Evolutionary conservation across 2,329 filamentous ascomycete genomes (phyloP).

Genomic region (Apiospora malaysiana): DNA sequence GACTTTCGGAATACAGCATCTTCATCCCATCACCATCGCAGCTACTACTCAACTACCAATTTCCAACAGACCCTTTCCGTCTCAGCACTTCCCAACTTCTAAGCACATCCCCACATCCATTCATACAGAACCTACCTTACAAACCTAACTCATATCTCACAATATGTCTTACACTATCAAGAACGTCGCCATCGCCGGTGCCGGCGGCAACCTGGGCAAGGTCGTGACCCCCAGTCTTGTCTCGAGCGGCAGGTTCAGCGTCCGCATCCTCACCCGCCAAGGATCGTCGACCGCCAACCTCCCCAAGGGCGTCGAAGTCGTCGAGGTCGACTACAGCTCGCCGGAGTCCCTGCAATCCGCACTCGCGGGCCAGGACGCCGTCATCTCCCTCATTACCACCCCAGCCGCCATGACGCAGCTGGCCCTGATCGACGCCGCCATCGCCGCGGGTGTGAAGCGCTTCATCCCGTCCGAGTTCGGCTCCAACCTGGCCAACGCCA

Average conservation of each 20-base stretch:
- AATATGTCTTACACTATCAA: constrained; percentile 18
- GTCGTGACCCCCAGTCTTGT: constrained; percentile 44
- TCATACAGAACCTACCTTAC: too few species aligned
- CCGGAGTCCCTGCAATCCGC: constrained; percentile 53
- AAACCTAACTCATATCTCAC: neutral
- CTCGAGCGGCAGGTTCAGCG: constrained; percentile 45
- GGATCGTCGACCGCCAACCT: constrained; percentile 42
- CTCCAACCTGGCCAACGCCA: constrained; percentile 37
- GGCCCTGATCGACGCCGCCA: constrained; percentile 62
- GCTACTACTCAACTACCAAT: neutral
- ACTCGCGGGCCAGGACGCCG: constrained; percentile 61
- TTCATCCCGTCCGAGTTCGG: constrained; percentile 67
- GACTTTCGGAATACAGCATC: neutral
- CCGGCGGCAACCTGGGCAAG: constrained; percentile 41
- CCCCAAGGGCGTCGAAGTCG: constrained; percentile 45
- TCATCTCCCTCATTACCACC: constrained; percentile 53
- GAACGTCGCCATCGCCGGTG: constrained; percentile 25
- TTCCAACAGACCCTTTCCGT: neutral
- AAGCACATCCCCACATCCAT: neutral
- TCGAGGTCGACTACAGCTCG: constrained; percentile 53
- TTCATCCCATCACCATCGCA: neutral
- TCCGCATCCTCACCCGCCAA: constrained; percentile 61
- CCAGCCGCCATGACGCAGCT: constrained; percentile 49
- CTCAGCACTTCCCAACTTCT: too few species aligned
- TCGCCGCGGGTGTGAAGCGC: constrained; percentile 64